Evolutionary conservation across 2,329 filamentous ascomycete genomes (phyloP), one percentile per base, ranked within the genome.

Genomic region (Fusarium sp.): DNA sequence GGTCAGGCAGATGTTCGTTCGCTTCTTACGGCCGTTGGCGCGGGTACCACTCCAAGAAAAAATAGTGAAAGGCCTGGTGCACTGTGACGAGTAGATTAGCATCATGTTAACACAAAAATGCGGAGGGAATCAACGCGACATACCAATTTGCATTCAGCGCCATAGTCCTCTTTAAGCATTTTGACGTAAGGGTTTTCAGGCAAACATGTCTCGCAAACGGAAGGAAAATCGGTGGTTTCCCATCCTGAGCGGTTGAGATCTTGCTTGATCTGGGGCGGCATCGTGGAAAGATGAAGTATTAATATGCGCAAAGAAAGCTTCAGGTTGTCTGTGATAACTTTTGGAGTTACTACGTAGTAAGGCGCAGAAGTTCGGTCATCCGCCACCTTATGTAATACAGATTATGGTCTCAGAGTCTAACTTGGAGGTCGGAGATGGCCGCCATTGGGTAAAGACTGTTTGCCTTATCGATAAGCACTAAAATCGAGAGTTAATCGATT

Each of bases 101-200:
- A 56, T 48, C 35, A 26, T 20, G 24, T 26, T 6, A 15, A 56
- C 39, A 44, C 39, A 41, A 57, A 54, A 48, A 53, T 22, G 24
- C 49, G 22, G 49, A 24, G 26, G 20, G 28, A 43, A 26, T 41
- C 35, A 13, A 51, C 39, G 35, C 41, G 39, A 62, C 77, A 54
- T 75, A 82, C 80, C 70, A 92, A 83, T 83, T 92, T 92, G 85
- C 92, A 93, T 81, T 94, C 91, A 58, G 91, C 92, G 74, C 94
- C 96, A 75, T 96, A 90, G 79, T 99, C 95, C 77, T 98, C 94
- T 81, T 99, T 99, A 63, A 99, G 86, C 94, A 99, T 98, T 81
- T 98, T 96, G 43, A 99, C 96, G 76, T 97, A 99, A 3, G 95
- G 95, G 75, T 98, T 98, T 65, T 97, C 94, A 17, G 95, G 94